These are phyloP conservation scores for Suillus weaverae DNA, from an alignment of 768 basidiomycete species.

Conservation along the genomic window DNA sequence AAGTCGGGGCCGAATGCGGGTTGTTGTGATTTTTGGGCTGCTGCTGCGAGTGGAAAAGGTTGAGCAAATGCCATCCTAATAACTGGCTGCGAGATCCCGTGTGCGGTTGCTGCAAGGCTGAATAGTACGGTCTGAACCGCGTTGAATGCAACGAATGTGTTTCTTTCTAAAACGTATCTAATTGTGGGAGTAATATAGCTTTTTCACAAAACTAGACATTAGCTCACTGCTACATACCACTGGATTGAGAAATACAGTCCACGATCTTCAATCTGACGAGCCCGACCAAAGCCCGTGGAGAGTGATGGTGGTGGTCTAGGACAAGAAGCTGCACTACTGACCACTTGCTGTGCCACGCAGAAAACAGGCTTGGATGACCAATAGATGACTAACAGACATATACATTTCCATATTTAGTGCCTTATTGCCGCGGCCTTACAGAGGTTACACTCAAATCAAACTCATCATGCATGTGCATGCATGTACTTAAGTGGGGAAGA, in stretches of 20 bases:
- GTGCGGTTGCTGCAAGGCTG: slow-evolving; percentile 18
- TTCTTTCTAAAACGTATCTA: slow-evolving; percentile 19
- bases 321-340: slow-evolving; percentile 15
- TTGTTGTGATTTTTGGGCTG: slow-evolving; percentile 49
- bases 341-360: slow-evolving; percentile 10
- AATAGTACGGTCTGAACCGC: slow-evolving; percentile 10
- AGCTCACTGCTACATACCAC: slow-evolving; percentile 17
- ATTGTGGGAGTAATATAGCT: slow-evolving; percentile 13
- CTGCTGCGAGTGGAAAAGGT: slow-evolving; percentile 75
- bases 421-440: background rate
- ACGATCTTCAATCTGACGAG: slow-evolving; percentile 6
- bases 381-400: slow-evolving; percentile 7
- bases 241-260: slow-evolving; percentile 9
- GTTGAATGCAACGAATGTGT: slow-evolving; percentile 25
- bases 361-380: slow-evolving; percentile 27
- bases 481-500: background rate
- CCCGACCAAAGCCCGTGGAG: slow-evolving; percentile 15
- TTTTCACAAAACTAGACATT: slow-evolving; percentile 12
- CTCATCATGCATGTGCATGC: too few relatives aligned
- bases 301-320: slow-evolving; percentile 23
- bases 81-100: slow-evolving; percentile 12
- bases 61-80: slow-evolving; percentile 64
- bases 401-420: background rate
- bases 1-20: slow-evolving; percentile 78
- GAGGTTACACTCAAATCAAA: too few relatives aligned